phyloP scores from a whole-genome alignment of 495 filamentous ascomycete species.

The Aspergillus ostianus region DNA sequence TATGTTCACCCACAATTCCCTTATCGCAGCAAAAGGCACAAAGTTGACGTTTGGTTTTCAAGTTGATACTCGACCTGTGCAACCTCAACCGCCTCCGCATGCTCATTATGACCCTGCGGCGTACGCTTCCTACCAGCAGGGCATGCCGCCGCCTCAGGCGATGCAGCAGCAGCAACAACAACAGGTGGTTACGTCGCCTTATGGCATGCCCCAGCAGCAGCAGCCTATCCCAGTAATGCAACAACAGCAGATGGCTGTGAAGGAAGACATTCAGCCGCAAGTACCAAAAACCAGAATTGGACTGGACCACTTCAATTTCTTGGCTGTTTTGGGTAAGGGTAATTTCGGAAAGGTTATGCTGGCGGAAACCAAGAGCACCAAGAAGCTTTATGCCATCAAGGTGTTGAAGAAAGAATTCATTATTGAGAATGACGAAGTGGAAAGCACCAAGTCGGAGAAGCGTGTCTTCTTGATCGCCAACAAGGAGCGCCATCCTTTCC shows the following conservation, averaged over 20 bases:
- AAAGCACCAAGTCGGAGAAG: slow-evolving; percentile 97
- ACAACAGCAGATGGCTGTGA: slow-evolving; percentile 30
- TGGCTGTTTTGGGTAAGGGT: slow-evolving; percentile 97
- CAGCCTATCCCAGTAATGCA: slow-evolving; percentile 35
- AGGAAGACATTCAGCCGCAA: slow-evolving; percentile 55
- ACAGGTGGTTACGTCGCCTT: slow-evolving; percentile 26
- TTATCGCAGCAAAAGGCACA: not conserved
- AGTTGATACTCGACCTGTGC: slow-evolving; percentile 37
- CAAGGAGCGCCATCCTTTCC: slow-evolving; percentile 95
- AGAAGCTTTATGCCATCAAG: slow-evolving; percentile 97
- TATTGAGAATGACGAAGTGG: slow-evolving; percentile 99
- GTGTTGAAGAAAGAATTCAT: slow-evolving; percentile 99
- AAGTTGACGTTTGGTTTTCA: slow-evolving; percentile 12
- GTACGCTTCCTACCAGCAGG: slow-evolving; percentile 61
- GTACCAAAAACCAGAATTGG: slow-evolving; percentile 80
- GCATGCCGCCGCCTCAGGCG: slow-evolving; percentile 30
- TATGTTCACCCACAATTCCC: slow-evolving; percentile 23
- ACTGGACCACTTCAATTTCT: slow-evolving; percentile 98
- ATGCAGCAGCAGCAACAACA: slow-evolving; percentile 13
- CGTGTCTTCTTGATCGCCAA: slow-evolving; percentile 96
- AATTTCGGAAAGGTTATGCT: slow-evolving; percentile 99
- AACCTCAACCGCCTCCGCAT: slow-evolving; percentile 54
- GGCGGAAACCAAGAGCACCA: slow-evolving; percentile 89
- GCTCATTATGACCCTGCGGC: slow-evolving; percentile 70
- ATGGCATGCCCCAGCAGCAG: slow-evolving; percentile 43